Evolutionary conservation across 495 filamentous ascomycete species (phyloP).

Genomic region (Xylaria intraflava): DNA sequence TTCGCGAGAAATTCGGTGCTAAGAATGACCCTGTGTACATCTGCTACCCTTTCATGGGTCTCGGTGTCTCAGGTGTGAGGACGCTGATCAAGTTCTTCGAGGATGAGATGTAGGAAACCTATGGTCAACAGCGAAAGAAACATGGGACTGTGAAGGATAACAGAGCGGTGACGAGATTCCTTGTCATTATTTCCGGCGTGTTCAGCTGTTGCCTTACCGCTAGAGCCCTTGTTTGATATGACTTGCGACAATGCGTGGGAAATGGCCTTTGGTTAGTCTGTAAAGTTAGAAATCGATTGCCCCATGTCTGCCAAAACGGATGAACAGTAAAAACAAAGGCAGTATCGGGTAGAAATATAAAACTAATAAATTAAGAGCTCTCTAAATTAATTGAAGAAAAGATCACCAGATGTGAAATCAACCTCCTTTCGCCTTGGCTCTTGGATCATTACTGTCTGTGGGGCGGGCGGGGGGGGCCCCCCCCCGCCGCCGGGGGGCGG

Average conservation of each 20-base stretch:
- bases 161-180: neutral
- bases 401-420: no score
- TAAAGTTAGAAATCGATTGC: no score
- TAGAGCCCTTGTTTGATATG: neutral
- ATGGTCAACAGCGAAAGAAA: neutral
- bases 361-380: no score
- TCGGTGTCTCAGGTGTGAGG: constrained; percentile 66
- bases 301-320: no score
- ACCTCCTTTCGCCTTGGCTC: no score
- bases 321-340: no score
- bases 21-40: constrained; percentile 72
- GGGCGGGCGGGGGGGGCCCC: no score
- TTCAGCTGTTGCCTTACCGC: neutral
- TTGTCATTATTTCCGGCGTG: neutral
- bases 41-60: constrained; percentile 71
- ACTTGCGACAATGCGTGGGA: neutral
- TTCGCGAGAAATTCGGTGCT: constrained; percentile 77
- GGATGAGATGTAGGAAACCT: constrained; percentile 46
- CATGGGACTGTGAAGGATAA: neutral
- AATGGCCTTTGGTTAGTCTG: neutral
- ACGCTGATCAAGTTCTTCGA: constrained; percentile 81
- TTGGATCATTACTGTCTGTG: no score
- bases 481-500: no score
- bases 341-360: no score
- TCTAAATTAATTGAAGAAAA: no score